phyloP scores from a whole-genome alignment of 2,329 filamentous ascomycete genomes.

The Colletotrichum sp. region DNA sequence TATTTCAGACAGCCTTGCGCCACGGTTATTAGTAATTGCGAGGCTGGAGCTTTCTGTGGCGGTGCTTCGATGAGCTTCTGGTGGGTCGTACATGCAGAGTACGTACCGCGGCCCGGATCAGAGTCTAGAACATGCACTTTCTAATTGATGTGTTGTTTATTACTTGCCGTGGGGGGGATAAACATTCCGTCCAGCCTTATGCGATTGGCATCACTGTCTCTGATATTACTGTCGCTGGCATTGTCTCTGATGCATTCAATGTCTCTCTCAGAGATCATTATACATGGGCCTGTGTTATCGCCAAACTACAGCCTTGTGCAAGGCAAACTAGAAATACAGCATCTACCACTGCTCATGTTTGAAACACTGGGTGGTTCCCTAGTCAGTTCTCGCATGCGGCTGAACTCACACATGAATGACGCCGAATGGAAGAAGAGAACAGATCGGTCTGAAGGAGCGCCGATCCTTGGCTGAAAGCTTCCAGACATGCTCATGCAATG shows the following conservation, averaged over 20 bases:
- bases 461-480: not conserved
- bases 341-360: not conserved
- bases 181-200: slow-evolving; percentile 11
- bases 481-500: not conserved
- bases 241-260: not conserved
- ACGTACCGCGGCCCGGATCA: not conserved
- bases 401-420: not conserved
- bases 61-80: not conserved
- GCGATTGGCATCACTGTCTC: not conserved
- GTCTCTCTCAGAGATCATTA: not conserved
- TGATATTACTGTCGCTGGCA: not conserved
- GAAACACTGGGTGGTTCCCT: slow-evolving; percentile 1
- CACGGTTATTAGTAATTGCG: slow-evolving; percentile 10
- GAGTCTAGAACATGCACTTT: slow-evolving; percentile 5
- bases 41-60: not conserved
- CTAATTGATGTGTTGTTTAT: not conserved
- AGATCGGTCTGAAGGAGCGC: not conserved
- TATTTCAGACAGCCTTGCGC: slow-evolving; percentile 19
- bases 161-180: not conserved
- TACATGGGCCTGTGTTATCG: not conserved
- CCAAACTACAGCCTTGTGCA: not conserved
- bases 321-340: not conserved
- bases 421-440: not conserved
- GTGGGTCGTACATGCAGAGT: not conserved
- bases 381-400: not conserved